Evolutionary conservation across 139 green algal species (phyloP), one percentile per base, ranked within the genome.

Genomic region (Picochlorum costavermella): DNA sequence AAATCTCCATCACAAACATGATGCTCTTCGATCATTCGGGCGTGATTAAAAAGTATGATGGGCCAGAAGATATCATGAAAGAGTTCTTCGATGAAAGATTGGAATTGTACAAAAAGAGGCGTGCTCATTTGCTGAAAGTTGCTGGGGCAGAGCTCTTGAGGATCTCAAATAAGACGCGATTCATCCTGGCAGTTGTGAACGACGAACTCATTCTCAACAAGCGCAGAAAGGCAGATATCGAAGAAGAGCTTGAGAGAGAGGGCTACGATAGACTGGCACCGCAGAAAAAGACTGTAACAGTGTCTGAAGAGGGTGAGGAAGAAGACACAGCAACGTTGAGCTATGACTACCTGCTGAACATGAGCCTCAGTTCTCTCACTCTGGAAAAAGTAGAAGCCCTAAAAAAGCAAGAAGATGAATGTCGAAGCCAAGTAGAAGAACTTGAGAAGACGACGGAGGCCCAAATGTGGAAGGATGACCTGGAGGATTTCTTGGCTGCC

Each of bases 341-440:
- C 60, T 98, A 95, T 72, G 88, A 98, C 61, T 98, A 98, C 83
- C 84, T 98, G 66, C 86, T 98, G 46, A 84, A 72, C 61, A 98
- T 98, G 93, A 78, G 88, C 9, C 83, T 98, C 33, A 88, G 77
- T 64, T 96, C 80, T 74, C 75, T 98, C n/a, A 98, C 93, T 3
- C 48, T 79, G 25, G 93, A 98, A 82, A 94, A 91, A 79, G 91
- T 97, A 53, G 17, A 73, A 51, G 50, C 60, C 57, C 65, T 78
- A 26, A 50, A 67, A 61, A 29, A 31, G 2, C 74, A 84, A 59
- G 62, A 60, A 14, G 68, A 70, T 23, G 65, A 77, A 33, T 75
- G 81, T 63, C 66, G 75, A 48, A 77, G 36, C 1, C 60, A 78
- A 16, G 84, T 96, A 28, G 77, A 75, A 29, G 56, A 65, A 31